Evolutionary conservation across 2,329 filamentous ascomycete species (phyloP).

Genomic region (Trichophyton schoenleinii): DNA sequence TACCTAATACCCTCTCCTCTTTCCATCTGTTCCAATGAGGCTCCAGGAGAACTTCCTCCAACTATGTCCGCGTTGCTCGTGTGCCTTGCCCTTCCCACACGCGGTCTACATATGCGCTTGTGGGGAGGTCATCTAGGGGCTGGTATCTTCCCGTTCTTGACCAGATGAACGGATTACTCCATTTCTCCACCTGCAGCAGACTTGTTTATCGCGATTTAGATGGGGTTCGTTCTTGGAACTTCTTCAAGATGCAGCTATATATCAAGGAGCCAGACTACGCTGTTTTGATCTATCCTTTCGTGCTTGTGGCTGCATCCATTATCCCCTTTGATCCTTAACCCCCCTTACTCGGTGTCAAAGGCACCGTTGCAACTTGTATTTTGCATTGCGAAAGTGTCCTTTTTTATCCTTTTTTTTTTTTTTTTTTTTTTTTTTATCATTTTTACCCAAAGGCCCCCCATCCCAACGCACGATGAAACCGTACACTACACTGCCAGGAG

Average conservation of each 20-base stretch:
- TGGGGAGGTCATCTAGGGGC: background rate
- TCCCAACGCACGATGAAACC: background rate
- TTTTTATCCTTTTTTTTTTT: background rate
- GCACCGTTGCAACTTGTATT: background rate
- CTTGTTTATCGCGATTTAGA: background rate
- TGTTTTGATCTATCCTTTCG: background rate
- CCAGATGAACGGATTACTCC: slow-evolving; percentile 1
- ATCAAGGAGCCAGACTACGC: background rate
- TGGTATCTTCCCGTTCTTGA: background rate
- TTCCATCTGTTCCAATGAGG: background rate
- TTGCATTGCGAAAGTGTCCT: background rate
- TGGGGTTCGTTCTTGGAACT: background rate
- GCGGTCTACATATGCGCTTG: background rate
- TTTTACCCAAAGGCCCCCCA: too few species aligned
- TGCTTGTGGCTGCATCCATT: background rate
- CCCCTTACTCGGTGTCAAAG: background rate
- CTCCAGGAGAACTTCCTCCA: background rate
- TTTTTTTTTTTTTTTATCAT: background rate
- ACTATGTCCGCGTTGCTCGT: background rate
- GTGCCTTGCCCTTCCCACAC: background rate
- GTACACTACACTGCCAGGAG: background rate
- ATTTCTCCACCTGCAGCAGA: background rate
- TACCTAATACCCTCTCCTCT: background rate
- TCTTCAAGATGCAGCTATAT: background rate
- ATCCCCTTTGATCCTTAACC: background rate